phyloP scores from a whole-genome alignment of 2,329 filamentous ascomycete species.

The Penicillium sp. region DNA sequence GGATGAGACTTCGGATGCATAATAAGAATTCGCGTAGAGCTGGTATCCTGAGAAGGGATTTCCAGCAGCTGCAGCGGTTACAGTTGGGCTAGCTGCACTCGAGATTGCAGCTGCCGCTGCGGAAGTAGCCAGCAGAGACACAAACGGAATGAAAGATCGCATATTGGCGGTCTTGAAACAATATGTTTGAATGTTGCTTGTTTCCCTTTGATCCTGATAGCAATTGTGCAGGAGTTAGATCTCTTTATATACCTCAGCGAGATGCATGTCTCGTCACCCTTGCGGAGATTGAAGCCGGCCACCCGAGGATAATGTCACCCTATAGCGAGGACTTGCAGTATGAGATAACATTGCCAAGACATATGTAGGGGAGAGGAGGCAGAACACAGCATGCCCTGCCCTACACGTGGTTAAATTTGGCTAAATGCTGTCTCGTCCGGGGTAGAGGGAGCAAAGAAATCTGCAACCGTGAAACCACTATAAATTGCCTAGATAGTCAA shows the following conservation, averaged over 20 bases:
- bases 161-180: constrained; percentile 10
- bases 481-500: constrained; percentile 6
- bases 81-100: constrained; percentile 13
- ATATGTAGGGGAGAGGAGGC: neutral
- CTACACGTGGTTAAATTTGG: neutral
- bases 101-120: constrained; percentile 17
- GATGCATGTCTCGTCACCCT: neutral
- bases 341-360: neutral
- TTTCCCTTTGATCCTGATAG: neutral
- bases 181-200: neutral
- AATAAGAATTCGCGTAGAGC: constrained; percentile 47
- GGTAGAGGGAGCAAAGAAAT: neutral
- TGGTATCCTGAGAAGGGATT: constrained; percentile 46
- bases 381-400: neutral
- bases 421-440: neutral
- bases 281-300: neutral
- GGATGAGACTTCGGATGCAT: constrained; percentile 45
- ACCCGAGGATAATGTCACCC: neutral
- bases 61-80: constrained; percentile 37
- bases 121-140: constrained; percentile 14
- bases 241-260: neutral
- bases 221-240: neutral
- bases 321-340: neutral
- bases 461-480: neutral
- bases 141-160: constrained; percentile 14